Percentiles rank a stretch among this genome's conserved stretches.
Evolutionary conservation across 345 rosid genomes (phyloP).

Genomic region (Populus ilicifolia): DNA sequence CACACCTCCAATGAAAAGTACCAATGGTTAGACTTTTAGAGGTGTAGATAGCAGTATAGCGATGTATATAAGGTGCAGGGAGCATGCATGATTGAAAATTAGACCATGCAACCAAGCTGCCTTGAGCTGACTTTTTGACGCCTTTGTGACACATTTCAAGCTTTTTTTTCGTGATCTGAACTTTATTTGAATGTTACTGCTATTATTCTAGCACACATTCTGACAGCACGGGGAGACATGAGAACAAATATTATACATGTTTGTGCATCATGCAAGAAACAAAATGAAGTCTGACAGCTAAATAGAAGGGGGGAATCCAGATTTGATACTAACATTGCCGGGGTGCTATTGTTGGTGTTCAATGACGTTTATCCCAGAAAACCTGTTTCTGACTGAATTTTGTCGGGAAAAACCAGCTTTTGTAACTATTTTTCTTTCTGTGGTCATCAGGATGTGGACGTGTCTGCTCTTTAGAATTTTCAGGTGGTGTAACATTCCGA

Average conservation of each 20-base stretch:
- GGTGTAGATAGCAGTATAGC: not conserved
- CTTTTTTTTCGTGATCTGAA: not conserved
- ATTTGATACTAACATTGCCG: not conserved
- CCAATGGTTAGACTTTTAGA: not conserved
- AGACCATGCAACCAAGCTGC: not conserved
- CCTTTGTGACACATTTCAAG: not conserved
- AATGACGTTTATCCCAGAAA: not conserved
- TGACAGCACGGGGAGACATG: not conserved
- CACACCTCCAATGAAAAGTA: not conserved
- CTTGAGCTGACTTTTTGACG: not conserved
- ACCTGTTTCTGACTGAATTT: not conserved
- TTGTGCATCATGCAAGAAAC: not conserved
- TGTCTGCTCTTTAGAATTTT: constrained; percentile 79
- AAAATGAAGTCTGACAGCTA: not conserved
- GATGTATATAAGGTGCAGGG: not conserved
- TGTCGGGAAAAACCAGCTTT: no score
- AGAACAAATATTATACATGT: not conserved
- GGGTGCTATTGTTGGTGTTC: not conserved
- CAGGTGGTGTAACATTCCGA: constrained; percentile 64
- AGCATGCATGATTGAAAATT: not conserved
- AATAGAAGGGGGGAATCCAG: not conserved
- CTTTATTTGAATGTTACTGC: not conserved
- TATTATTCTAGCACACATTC: not conserved
- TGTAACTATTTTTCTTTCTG: not conserved
- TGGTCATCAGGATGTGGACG: constrained; percentile 68